Base-by-base conservation (phyloP, 2,329 filamentous ascomycete species). In the Epichloe glyceriae region DNA sequence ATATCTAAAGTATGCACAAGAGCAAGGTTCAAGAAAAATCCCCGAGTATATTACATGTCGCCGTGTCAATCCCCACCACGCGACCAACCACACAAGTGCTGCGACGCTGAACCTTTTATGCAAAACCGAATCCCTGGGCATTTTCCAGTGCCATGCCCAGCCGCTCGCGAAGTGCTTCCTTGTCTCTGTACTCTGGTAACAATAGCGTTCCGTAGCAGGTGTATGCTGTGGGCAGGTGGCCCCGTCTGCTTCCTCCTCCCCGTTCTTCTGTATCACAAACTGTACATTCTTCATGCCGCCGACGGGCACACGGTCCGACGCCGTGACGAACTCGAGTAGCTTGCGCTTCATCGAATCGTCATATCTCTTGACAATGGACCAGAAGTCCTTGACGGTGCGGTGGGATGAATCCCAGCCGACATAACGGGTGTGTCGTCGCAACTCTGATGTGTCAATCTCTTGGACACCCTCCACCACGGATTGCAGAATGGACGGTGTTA, bases 261-360 rank as follows among this genome's bases (percentile, higher is more conserved):
- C 82, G 61, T 89, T 88, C 60, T 79, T 82, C 66, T 91, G 85
- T 42, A 98, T 76, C 14, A 87, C 79, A 65, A 97, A 97, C 60
- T 86, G 82, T 45, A 97, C 71, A 58, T 86, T 88, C 55, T 79
- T 78, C 61, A 90, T 81, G 3, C 93, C 93, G 19, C 87, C 89
- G 0, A 95, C 86, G 0, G 93, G 93, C 2, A 97, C 79, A 2
- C 93, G 79, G 62, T 96, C 90, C 59, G 84, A 91, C 0, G 91
- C 91, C 14, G 93, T 98, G 33, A 98, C 90, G 61, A 98, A 98
- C 64, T 96, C 89, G 34, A 98, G 74, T 35, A 98, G 70, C 59
- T 80, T 81, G 49, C 82, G 78, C 66, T 85, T 85, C 73, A 90
- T 85, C 43, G 77, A 73, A 15, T 83, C 74, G 53, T 80, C 75